Evolutionary conservation across 129 eudicot species (phyloP).

Genomic region (Sambucus nigra): DNA sequence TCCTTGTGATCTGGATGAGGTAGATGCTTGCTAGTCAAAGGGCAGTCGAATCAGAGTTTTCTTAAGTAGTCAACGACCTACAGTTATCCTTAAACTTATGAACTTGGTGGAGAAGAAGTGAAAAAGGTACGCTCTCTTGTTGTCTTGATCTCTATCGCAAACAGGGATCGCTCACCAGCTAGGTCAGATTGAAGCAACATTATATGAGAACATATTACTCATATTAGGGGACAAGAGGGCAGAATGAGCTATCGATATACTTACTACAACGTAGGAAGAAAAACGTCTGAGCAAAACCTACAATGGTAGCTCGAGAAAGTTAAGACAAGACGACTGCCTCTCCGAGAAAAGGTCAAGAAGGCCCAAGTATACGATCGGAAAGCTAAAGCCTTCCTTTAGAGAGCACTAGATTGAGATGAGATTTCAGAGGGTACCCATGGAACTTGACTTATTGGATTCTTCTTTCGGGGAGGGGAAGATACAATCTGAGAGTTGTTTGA

Average conservation of each 20-base stretch:
- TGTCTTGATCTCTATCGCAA: too few relatives aligned
- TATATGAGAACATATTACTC: too few relatives aligned
- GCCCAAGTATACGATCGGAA: background rate
- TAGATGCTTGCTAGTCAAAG: background rate
- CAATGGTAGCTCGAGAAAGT: too few relatives aligned
- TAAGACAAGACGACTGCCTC: too few relatives aligned
- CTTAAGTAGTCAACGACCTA: constrained; percentile 4
- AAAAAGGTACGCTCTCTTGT: too few relatives aligned
- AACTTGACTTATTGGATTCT: background rate
- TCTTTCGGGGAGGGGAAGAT: background rate
- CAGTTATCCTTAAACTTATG: background rate
- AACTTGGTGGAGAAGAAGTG: background rate
- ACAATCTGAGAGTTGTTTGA: too few relatives aligned
- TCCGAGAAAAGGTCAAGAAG: background rate
- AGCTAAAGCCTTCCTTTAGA: background rate
- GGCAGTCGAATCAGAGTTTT: constrained; percentile 3
- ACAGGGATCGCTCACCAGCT: too few relatives aligned
- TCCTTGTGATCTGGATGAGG: constrained; percentile 3
- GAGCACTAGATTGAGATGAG: background rate
- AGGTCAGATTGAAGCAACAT: too few relatives aligned
- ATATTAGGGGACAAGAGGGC: too few relatives aligned
- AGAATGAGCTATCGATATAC: too few relatives aligned
- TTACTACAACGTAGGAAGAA: too few relatives aligned
- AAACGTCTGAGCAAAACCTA: too few relatives aligned
- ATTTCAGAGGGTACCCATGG: background rate